These are phyloP conservation scores for Wickerhamiella cacticola DNA, from an alignment of 805 yeast genomes.

Conservation along the genomic window DNA sequence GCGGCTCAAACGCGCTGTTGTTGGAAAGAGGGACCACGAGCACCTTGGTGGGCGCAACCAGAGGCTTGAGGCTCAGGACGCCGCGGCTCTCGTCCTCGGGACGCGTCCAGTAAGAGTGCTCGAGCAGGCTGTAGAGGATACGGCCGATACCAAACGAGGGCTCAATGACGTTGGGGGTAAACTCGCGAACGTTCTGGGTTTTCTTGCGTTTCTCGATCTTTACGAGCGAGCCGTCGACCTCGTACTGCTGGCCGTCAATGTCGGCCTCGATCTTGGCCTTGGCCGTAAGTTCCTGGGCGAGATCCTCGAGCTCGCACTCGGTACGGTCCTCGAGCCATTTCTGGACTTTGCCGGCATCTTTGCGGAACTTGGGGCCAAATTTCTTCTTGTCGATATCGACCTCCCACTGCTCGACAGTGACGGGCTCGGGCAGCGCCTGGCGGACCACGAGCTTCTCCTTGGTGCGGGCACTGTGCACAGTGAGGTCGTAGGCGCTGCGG, in stretches of 20 bases:
- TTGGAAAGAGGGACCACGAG: constrained; percentile 86
- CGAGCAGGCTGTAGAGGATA: constrained; percentile 82
- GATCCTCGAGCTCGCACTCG: constrained; percentile 72
- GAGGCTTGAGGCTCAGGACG: constrained; percentile 84
- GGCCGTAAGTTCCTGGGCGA: constrained; percentile 52
- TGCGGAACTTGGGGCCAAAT: constrained; percentile 96
- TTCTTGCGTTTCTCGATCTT: constrained; percentile 65
- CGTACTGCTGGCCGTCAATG: constrained; percentile 57
- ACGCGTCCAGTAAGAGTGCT: constrained; percentile 91
- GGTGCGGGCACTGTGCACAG: constrained; percentile 90
- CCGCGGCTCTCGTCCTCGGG: constrained; percentile 82
- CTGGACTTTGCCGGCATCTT: constrained; percentile 89
- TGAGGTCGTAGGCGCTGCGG: constrained; percentile 93
- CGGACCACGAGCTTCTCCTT: constrained; percentile 92
- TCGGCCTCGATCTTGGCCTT: constrained; percentile 53
- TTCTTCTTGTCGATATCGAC: constrained; percentile 84
- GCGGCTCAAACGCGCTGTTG: constrained; percentile 66
- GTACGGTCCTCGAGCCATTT: constrained; percentile 61
- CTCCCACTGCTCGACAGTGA: constrained; percentile 70
- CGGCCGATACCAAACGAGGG: constrained; percentile 99
- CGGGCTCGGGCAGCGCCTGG: constrained; percentile 75
- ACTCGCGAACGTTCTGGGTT: constrained; percentile 88
- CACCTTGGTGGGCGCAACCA: constrained; percentile 96
- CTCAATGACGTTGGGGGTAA: constrained; percentile 92
- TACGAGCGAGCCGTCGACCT: constrained; percentile 60